Percentiles rank a stretch among this genome's conserved stretches.
phyloP scores from a whole-genome alignment of 306 rosid species.

The Glycine latifolia region DNA sequence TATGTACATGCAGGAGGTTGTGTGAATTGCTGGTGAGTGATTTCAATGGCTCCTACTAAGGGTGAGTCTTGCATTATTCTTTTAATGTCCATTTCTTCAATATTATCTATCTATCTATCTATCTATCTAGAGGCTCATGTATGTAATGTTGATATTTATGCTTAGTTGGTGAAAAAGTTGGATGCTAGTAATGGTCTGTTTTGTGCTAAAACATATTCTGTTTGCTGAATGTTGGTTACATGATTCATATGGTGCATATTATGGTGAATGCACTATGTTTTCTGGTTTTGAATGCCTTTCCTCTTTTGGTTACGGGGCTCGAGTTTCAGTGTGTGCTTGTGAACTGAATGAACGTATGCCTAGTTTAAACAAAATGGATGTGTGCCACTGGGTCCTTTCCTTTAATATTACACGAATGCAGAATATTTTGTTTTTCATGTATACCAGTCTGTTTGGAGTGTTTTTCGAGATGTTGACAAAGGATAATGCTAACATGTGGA shows the following conservation, averaged over 20 bases:
- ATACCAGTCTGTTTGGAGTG: background rate
- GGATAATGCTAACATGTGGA: no score
- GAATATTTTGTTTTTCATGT: background rate
- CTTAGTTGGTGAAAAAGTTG: background rate
- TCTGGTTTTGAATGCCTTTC: background rate
- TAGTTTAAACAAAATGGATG: conserved; percentile 1
- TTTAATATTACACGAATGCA: background rate
- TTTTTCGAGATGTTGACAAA: background rate
- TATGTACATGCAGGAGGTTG: conserved; percentile 38
- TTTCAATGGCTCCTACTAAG: conserved; percentile 54
- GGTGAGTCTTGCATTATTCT: conserved; percentile 25
- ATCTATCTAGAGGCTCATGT: background rate
- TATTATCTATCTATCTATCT: background rate
- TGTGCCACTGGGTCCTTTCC: background rate
- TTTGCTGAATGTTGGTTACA: background rate
- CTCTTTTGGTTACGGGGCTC: no score
- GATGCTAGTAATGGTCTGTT: background rate
- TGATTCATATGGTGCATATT: background rate
- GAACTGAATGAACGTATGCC: background rate
- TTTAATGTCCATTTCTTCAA: background rate
- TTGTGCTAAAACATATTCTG: background rate
- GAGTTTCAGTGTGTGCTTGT: no score
- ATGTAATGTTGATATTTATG: background rate
- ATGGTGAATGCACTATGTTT: background rate
- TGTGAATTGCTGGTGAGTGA: conserved; percentile 15